Evolutionary conservation across 108 stramenopile genomes (phyloP).

Genomic region (Nitzschia palea): DNA sequence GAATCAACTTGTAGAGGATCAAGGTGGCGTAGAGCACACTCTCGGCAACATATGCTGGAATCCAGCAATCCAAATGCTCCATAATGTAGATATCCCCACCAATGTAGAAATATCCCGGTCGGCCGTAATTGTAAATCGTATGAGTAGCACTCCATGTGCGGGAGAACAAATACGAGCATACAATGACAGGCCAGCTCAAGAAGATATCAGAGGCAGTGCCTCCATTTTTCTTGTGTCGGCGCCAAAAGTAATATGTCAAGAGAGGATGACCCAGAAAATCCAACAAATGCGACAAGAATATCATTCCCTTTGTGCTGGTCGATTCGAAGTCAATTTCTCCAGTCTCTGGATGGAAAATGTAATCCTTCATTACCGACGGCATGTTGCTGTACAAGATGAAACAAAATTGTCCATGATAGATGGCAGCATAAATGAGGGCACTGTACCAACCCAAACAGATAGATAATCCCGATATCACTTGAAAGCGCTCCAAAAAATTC

Average conservation of each 20-base stretch:
- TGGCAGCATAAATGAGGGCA: constrained; percentile 32
- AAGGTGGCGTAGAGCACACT: constrained; percentile 31
- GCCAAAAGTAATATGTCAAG: constrained; percentile 50
- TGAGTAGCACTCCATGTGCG: constrained; percentile 51
- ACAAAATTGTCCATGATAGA: constrained; percentile 41
- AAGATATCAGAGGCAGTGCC: background rate
- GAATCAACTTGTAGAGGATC: constrained; percentile 18
- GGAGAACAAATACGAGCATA: constrained; percentile 38
- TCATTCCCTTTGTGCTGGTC: constrained; percentile 15
- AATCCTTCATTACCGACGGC: constrained; percentile 28
- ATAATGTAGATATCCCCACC: constrained; percentile 59
- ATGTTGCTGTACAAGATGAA: constrained; percentile 53
- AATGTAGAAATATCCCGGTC: constrained; percentile 36
- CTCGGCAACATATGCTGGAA: constrained; percentile 53
- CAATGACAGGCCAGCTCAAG: constrained; percentile 43
- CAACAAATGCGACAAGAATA: constrained; percentile 40
- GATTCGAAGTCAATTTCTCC: constrained; percentile 16
- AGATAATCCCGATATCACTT: constrained; percentile 31
- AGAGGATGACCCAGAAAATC: constrained; percentile 53
- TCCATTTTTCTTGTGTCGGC: constrained; percentile 5
- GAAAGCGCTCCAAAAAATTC: constrained; percentile 37
- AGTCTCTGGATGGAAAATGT: constrained; percentile 23
- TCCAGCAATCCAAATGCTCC: constrained; percentile 42
- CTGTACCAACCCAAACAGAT: constrained; percentile 62
- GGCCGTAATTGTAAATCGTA: constrained; percentile 41